phyloP scores from a whole-genome alignment of 75 land plant species.

The Selaginella moellendorffii region DNA sequence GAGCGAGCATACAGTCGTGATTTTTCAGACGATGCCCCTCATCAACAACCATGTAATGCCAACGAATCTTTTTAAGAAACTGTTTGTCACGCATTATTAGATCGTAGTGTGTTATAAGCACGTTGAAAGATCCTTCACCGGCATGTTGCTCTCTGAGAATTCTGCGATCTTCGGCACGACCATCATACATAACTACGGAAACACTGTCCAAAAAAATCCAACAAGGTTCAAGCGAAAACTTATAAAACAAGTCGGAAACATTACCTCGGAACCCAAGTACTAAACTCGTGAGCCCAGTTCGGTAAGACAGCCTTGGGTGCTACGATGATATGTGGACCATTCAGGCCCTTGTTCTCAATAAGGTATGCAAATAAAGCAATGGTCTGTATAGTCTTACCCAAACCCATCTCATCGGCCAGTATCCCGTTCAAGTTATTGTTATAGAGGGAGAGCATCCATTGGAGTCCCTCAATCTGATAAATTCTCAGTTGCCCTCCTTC shows the following conservation, averaged over 20 bases:
- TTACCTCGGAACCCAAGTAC: slow-evolving; percentile 95
- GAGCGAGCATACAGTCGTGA: slow-evolving; percentile 79
- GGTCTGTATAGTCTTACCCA: slow-evolving; percentile 95
- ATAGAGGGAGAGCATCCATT: slow-evolving; percentile 97
- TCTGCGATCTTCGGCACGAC: slow-evolving; percentile 63
- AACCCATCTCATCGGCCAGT: slow-evolving; percentile 98
- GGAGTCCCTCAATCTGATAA: slow-evolving; percentile 93
- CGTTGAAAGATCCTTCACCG: slow-evolving; percentile 63
- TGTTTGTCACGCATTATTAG: slow-evolving; percentile 86
- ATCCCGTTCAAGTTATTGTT: slow-evolving; percentile 98
- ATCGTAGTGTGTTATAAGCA: slow-evolving; percentile 93
- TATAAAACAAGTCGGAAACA: too few species aligned
- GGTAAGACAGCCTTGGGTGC: slow-evolving; percentile 97
- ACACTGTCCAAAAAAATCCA: slow-evolving; percentile 36
- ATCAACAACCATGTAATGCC: slow-evolving; percentile 95
- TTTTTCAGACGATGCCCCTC: slow-evolving; percentile 91
- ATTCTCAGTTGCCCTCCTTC: slow-evolving; percentile 82
- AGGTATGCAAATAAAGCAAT: slow-evolving; percentile 83
- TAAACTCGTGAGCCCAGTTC: slow-evolving; percentile 81
- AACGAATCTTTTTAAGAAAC: slow-evolving; percentile 72
- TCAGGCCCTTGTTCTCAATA: slow-evolving; percentile 77
- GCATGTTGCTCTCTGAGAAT: slow-evolving; percentile 51
- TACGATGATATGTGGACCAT: slow-evolving; percentile 83
- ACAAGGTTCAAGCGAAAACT: background rate
- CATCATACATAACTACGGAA: slow-evolving; percentile 64